Base-by-base conservation (phyloP, 2,329 filamentous ascomycete genomes). In the Plenodomus tracheiphilus region DNA sequence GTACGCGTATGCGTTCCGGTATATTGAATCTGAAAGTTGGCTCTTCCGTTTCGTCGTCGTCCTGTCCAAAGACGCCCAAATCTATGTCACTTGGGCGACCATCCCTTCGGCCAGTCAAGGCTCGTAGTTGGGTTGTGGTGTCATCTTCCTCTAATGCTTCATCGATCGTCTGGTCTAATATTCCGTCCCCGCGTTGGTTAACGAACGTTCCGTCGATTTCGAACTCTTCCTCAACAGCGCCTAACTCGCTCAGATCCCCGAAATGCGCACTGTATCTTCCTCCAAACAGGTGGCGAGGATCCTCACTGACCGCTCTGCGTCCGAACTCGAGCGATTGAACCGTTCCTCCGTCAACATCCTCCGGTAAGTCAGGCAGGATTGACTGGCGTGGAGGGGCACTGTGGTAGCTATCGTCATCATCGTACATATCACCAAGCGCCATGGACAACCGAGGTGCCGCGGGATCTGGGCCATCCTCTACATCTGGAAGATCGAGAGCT, bases 221-320 rank as follows among this genome's bases (percentile, higher is more conserved):
- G 41, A 58, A 68, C 38, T 69, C 68, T 39, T 69, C 68, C 4
- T 61, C 65, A 15, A 69, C 66, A 9, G 65, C 56, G 8, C 64
- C 68, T 2, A 73, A 50, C 25, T 72, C 71, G 16, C 74, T 77
- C 39, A 76, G 53, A 46, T 79, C 78, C 1, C 70, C 77, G 56
- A 82, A 82, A 47, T 76, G 71, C 49, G 81, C 80, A 56, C 79
- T 82, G 40, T 80, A 62, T 50, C 79, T 76, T 50, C 75, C 74
- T 50, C 16, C 73, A 72, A 51, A 78, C 65, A 65, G 76, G 69
- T 39, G 73, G 11, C 68, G 59, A 6, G 69, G 71, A 41, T 72
- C 70, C 45, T 74, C 71, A 39, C 69, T 71, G 18, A 70, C 48
- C 1, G 71, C 72, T 48, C 71, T 68, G 35, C 72, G 59, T 32